Evolutionary conservation across 495 filamentous ascomycete genomes (phyloP).

Genomic region (Aspergillus kassunensis): DNA sequence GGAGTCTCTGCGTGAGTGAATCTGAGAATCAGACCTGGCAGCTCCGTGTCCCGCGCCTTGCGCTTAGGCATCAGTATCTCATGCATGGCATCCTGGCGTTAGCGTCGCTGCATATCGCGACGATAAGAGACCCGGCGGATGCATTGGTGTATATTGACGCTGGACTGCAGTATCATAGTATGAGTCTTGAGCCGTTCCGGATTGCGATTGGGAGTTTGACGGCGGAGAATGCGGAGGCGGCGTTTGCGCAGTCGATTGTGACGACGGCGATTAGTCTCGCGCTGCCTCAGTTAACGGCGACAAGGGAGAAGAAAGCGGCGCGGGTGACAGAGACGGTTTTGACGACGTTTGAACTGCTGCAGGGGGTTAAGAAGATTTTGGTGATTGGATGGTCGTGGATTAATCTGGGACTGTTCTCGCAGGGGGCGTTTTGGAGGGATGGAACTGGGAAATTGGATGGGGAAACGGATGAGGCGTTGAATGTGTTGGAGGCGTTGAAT

Average conservation of each 20-base stretch:
- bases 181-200: slow-evolving; percentile 39
- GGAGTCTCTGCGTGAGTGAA: slow-evolving; percentile 20
- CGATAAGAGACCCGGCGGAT: neutral
- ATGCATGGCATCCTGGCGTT: slow-evolving; percentile 50
- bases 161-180: slow-evolving; percentile 43
- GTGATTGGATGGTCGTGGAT: slow-evolving; percentile 23
- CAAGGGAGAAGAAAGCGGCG: no score
- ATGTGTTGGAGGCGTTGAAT: slow-evolving; percentile 17
- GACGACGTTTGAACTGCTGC: slow-evolving; percentile 26
- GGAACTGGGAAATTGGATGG: slow-evolving; percentile 14
- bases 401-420: slow-evolving; percentile 21
- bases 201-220: slow-evolving; percentile 37
- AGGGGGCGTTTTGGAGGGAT: slow-evolving; percentile 16
- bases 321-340: slow-evolving; percentile 26
- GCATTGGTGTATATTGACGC: neutral
- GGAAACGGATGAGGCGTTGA: slow-evolving; percentile 16
- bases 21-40: slow-evolving; percentile 25
- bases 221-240: slow-evolving; percentile 39
- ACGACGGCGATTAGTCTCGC: slow-evolving; percentile 41
- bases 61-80: slow-evolving; percentile 42
- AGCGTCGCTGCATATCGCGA: slow-evolving; percentile 48
- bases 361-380: slow-evolving; percentile 29
- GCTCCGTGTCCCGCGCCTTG: slow-evolving; percentile 37
- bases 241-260: slow-evolving; percentile 47
- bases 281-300: slow-evolving; percentile 30